Evolutionary conservation across 345 rosid species (phyloP), one percentile per base, ranked within the genome.

Genomic region (Eucalyptus sp.): DNA sequence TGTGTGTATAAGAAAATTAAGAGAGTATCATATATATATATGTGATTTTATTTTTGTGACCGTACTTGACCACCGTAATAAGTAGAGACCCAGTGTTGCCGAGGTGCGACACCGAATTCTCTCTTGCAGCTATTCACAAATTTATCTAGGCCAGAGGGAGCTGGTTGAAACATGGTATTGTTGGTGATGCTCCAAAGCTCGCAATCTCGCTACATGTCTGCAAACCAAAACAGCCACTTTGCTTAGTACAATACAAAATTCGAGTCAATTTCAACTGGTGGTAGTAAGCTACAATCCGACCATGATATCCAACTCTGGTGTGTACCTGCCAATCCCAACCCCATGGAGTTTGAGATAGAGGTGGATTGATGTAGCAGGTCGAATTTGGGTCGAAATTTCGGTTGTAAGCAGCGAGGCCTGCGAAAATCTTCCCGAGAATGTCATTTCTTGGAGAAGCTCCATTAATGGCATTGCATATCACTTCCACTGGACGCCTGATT

Each of bases 141-240:
- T 3, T 3, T 5, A 24, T 27, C 58, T 44, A 90, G 68, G 41
- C 89, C 56, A 62, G 90, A 94, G 7, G 93, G 92, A 4, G 5
- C 13, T 0, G 89, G 44, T 79, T 86, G 92, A 68, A 94, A 93
- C 95, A 93, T 94, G 18, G 94, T 91, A 0, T 83, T 87, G 20
- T 93, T 89, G 18, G 89, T 92, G 3, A 33, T 43, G 18, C 91
- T 94, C 12, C 91, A 86, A 1, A 94, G 7, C 92, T 89, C 87
- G 91, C 95, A 93, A 95, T 91, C 90, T 95, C 95, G 66, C 94
- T 95, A 49, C 96, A 94, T 49, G 29, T 90, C 96, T 93, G 76
- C 3, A 58, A 50, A 16, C 27, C 60, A 27, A 56, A 56, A 56
- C 27, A 56, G 9, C 60, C 60, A 22, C 60, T 56, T 56, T 56